Conservation (phyloP, 192 early-diverging fungal species). For the Diversispora epigaea region DNA sequence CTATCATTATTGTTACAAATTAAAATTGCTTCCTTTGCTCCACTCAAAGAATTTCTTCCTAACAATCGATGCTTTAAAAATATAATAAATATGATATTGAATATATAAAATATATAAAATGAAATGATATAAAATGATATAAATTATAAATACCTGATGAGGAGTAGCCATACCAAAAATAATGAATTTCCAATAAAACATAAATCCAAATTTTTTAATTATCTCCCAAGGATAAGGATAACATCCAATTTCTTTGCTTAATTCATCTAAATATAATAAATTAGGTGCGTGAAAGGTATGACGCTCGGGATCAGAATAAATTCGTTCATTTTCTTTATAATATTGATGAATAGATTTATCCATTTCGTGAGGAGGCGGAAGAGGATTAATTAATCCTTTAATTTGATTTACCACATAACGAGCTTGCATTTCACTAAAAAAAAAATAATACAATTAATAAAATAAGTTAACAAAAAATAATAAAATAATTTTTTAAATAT, state of each 20-base stretch:
- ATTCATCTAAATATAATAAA: background rate
- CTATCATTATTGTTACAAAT: background rate
- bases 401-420: conserved; percentile 44
- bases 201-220: background rate
- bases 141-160: too few relatives aligned
- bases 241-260: background rate
- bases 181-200: background rate
- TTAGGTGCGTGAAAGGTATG: background rate
- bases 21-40: too few relatives aligned
- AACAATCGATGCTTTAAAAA: background rate
- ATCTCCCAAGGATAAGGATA: background rate
- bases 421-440: conserved; percentile 50
- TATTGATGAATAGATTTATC: background rate
- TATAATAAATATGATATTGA: background rate
- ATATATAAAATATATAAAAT: background rate
- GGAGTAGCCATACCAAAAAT: background rate
- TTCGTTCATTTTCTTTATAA: background rate
- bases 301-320: background rate
- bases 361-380: background rate
- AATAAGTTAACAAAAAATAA: background rate
- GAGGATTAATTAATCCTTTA: background rate
- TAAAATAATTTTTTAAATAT: background rate
- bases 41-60: background rate
- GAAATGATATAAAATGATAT: background rate
- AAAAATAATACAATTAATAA: background rate